A percentile compares a stretch with the other conserved stretches of the same genome.
These are phyloP conservation scores for Suillus bovinus DNA, from an alignment of 768 basidiomycete species.

Conservation along the genomic window DNA sequence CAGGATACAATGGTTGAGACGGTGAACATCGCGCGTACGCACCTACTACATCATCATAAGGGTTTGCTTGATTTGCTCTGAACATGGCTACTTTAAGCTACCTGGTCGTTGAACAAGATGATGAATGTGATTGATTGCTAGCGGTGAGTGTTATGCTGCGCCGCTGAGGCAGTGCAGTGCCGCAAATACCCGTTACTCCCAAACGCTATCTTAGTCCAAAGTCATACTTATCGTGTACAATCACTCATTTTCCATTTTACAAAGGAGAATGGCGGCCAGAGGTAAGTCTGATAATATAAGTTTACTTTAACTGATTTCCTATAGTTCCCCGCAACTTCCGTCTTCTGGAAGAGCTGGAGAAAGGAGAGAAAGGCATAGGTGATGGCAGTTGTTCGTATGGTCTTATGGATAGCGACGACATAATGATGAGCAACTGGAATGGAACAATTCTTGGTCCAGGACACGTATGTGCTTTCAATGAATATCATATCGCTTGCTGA, in stretches of 20 bases:
- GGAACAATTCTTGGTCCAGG: constrained; percentile 99
- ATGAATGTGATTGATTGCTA: not conserved
- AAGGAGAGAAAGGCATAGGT: constrained; percentile 99
- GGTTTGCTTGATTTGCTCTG: constrained; percentile 61
- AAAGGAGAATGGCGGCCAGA: constrained; percentile 54
- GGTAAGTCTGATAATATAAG: constrained; percentile 33
- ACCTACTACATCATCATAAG: constrained; percentile 94
- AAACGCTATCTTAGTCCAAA: not conserved
- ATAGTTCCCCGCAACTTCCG: constrained; percentile 96
- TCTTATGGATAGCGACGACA: constrained; percentile 92
- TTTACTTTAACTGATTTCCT: constrained; percentile 5
- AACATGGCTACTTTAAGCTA: constrained; percentile 53
- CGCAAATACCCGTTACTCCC: constrained; percentile 8
- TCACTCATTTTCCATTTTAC: constrained; percentile 12
- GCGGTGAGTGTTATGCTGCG: not conserved
- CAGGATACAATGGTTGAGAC: constrained; percentile 4
- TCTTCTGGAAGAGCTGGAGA: constrained; percentile 96
- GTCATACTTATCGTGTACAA: not conserved
- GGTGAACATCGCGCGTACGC: constrained; percentile 36
- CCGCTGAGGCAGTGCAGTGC: constrained; percentile 33
- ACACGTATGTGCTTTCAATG: constrained; percentile 60
- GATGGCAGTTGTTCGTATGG: constrained; percentile 98
- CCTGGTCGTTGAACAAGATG: constrained; percentile 19
- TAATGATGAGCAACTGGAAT: constrained; percentile 98
- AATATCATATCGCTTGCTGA: not conserved